Conservation (phyloP, 2,329 filamentous ascomycete genomes). For the Exophiala lecanii-corni region DNA sequence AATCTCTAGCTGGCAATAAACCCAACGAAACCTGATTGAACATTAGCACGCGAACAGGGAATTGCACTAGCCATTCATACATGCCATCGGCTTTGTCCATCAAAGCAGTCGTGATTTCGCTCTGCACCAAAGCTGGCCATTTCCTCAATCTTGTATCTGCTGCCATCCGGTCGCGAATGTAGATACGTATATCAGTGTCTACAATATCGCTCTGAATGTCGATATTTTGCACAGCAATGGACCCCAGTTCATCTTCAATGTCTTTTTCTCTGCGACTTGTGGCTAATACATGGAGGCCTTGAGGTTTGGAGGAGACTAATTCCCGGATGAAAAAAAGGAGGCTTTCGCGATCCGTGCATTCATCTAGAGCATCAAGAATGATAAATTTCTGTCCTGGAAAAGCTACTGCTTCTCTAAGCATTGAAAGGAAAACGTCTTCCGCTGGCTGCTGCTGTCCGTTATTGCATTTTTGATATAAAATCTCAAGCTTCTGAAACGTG, state of each 20-base stretch:
- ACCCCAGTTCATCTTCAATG: conserved; percentile 15
- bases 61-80: conserved; percentile 5
- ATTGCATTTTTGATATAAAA: not conserved
- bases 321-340: conserved; percentile 9
- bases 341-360: conserved; percentile 14
- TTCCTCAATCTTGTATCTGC: conserved; percentile 12
- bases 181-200: conserved; percentile 18
- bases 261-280: conserved; percentile 19
- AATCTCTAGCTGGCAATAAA: conserved; percentile 27
- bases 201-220: conserved; percentile 14
- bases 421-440: not conserved
- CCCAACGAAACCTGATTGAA: conserved; percentile 28
- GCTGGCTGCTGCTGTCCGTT: conserved; percentile 6
- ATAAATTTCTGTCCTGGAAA: conserved; percentile 9
- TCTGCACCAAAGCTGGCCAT: conserved; percentile 5
- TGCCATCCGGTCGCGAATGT: conserved; percentile 14
- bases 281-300: conserved; percentile 13
- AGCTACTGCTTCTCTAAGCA: conserved; percentile 5
- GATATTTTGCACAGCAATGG: conserved; percentile 1
- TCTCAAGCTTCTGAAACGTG: not conserved
- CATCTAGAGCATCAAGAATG: conserved; percentile 22
- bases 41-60: not conserved
- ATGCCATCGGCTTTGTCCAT: conserved; percentile 26
- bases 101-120: conserved; percentile 24
- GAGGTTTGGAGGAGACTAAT: conserved; percentile 2